Base-by-base conservation (phyloP, 148 eudicot genomes). In the Hydrangea macrophylla region DNA sequence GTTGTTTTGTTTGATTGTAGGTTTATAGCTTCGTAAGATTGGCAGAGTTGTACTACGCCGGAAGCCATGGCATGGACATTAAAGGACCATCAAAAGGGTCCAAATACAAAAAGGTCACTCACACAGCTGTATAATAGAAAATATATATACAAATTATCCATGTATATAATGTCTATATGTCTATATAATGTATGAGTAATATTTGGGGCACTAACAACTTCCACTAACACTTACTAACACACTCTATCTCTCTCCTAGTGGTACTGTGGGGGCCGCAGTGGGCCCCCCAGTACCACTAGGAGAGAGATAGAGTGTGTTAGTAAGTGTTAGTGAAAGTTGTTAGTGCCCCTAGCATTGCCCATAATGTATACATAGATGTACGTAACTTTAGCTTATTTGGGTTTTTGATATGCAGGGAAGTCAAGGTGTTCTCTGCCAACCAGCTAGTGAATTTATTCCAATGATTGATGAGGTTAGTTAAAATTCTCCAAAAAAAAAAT, bases 61-160 rank as follows among this genome's bases (percentile, higher is more conserved):
- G 98, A 25, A 94, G 98, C 69, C 98, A 94, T 72, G 98, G 98
- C 22, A 94, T 94, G 98, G 98, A 94, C 72, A 94, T 94, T 35
- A 85, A 81, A 80, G 97, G 97, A 1, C 97, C 98, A 2, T 82
- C 87, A 7, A 86, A 90, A 81, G 89, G 84, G 32, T 78, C 82
- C 70, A 86, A 85, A 65, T 69, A 82, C 75, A 73, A 73, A 48
- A 85, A 81, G 70, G 91, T 84, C 15, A 75, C 75, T 67, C 30
- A 62, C 13, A 7, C 9, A 50, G 53, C 45, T 36, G 30, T 65
- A n/a, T n/a, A n/a, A n/a, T n/a, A n/a, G n/a, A n/a, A n/a, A n/a
- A n/a, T n/a, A n/a, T n/a, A n/a, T n/a, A n/a, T n/a, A n/a, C n/a
- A n/a, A n/a, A n/a, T n/a, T n/a, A n/a, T n/a, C n/a, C n/a, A n/a